Base-by-base conservation (phyloP, 345 rosid genomes). In the Gossypium bickii region DNA sequence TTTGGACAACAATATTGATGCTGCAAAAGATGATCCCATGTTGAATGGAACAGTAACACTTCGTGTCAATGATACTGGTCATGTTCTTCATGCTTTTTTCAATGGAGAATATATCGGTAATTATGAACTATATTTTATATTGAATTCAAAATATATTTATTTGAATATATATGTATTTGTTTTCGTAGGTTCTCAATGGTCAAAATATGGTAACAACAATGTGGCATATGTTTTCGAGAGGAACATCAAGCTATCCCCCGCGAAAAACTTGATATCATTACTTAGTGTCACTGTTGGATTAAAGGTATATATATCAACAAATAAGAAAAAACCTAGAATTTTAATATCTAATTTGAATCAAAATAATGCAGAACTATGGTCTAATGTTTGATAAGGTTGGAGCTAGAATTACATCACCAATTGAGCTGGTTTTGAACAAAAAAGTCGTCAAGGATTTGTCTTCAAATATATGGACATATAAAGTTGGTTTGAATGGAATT, bases 41-140 rank as follows among this genome's bases (percentile, higher is more conserved):
- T 59, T 59, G 65, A 60, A 62, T 25, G 73, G 69, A 67, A 34
- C 60, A 1, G 66, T 62, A 0, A 81, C 76, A n/a, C 81, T 88
- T 1, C 81, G 77, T 2, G 81, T 84, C 4, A 67, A 77, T 15
- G 82, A 86, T 12, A 52, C 53, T 0, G 88, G 89, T 0, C 81
- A 77, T 38, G 20, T 83, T 7, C 34, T 86, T 24, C 89, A 86
- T 81, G 87, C 80, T 11, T 88, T 78, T 67, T 69, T 86, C 4
- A 86, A 88, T 22, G 80, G 81, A 10, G 57, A 70, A 22, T 76
- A 72, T 24, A 22, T 79, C 8, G 89, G 83, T 87, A 72, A 70
- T 34, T 5, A 5, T 9, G 6, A 41, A n/a, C 8, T 43, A 16
- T 59, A 12, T 22, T 56, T 61, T 64, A 25, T 27, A 43, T 16